phyloP scores from a whole-genome alignment of 2,329 filamentous ascomycete genomes.

The Penicillium thymicola region DNA sequence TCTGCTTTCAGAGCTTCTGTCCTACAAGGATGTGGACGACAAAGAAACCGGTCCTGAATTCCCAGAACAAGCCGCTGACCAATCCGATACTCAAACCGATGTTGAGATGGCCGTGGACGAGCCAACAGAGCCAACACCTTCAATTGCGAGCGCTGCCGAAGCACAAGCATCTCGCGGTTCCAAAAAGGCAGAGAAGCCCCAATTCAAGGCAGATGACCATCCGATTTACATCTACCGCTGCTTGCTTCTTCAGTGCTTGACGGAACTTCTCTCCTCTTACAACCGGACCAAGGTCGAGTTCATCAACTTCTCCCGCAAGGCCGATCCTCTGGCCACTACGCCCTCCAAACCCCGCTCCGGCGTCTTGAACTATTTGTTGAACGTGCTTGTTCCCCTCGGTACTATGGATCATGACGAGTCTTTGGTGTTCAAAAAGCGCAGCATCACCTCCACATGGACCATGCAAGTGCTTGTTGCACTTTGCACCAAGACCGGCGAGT shows the following conservation, averaged over 20 bases:
- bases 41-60: conserved; percentile 56
- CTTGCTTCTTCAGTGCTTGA: conserved; percentile 87
- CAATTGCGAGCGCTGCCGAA: conserved; percentile 31
- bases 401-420: conserved; percentile 70
- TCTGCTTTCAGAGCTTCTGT: conserved; percentile 84
- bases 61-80: conserved; percentile 27
- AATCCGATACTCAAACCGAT: conserved; percentile 41
- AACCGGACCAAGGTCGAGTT: conserved; percentile 96
- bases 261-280: conserved; percentile 87
- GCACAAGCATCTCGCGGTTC: conserved; percentile 33
- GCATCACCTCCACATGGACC: conserved; percentile 79
- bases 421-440: conserved; percentile 75
- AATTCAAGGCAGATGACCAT: conserved; percentile 89
- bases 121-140: conserved; percentile 34
- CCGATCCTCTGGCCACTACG: conserved; percentile 76
- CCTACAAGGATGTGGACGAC: conserved; percentile 89
- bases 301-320: conserved; percentile 96
- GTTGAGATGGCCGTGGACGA: conserved; percentile 50
- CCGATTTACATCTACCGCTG: conserved; percentile 96
- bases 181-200: conserved; percentile 65
- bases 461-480: conserved; percentile 82
- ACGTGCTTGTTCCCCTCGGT: conserved; percentile 67
- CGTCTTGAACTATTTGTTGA: conserved; percentile 89
- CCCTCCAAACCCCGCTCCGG: conserved; percentile 92
- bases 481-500: conserved; percentile 82